Evolutionary conservation across 2,329 filamentous ascomycete genomes (phyloP), one percentile per base, ranked within the genome.

Genomic region (Fusarium sp.): DNA sequence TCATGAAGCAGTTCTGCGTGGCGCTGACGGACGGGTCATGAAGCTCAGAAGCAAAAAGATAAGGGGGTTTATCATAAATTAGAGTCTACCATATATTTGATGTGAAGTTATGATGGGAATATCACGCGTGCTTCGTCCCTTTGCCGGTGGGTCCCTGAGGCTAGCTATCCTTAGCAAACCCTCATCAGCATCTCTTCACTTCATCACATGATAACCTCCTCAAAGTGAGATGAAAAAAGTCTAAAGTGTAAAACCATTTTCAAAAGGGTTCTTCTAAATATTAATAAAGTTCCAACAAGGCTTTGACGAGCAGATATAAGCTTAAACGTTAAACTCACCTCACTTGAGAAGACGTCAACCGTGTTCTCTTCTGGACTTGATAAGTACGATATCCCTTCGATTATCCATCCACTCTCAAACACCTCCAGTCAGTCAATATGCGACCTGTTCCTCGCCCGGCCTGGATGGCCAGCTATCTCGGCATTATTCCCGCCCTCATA

Each of bases 401-500:
- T 47, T 47, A 5, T 5, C 4, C 6, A 47, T 18, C 13, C 27
- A 2, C 13, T 1, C 14, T 6, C 7, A 29, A 29, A 9, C 8
- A 7, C 8, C 4, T 6, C 5, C 25, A 11, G 7, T n/a, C 5
- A 33, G 6, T 9, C 31, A 31, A 57, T 0, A 73, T 73, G 70
- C 66, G 16, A 20, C 70, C 66, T 4, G 8, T 73, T 36, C 47
- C 67, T 54, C 1, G 3, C 1, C 56, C 62, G 6, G 0, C 27
- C 11, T 65, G 31, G 22, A n/a, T 20, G 42, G 16, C n/a, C 10
- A 7, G 1, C 1, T 73, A 73, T 13, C 3, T 9, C 1, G 9
- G 13, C 11, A 13, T 2, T 2, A 36, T 71, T 27, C 67, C 71
- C 1, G 35, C 31, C 1, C 36, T 65, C 45, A 71, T 74, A 38